Conservation (phyloP, 352 stramenopile species). For the Labyrinthula sp. region DNA sequence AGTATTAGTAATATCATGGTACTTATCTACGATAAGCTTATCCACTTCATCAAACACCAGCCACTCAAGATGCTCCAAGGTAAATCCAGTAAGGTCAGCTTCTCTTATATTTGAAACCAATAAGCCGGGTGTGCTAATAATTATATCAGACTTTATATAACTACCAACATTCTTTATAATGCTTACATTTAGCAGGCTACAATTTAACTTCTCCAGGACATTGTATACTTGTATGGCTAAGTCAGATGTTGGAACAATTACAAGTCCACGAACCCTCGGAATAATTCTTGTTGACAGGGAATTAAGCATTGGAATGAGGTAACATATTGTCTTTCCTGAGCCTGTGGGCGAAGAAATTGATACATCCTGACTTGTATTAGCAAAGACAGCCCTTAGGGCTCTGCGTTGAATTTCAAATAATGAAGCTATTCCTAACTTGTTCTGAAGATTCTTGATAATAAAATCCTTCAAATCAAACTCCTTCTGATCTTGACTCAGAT, state of each 20-base stretch:
- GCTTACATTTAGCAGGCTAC: slow-evolving; percentile 5
- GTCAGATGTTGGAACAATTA: slow-evolving; percentile 85
- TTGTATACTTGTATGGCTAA: slow-evolving; percentile 55
- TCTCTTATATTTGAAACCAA: slow-evolving; percentile 86
- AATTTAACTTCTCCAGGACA: slow-evolving; percentile 12
- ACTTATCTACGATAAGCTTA: slow-evolving; percentile 79
- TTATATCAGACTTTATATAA: slow-evolving; percentile 48
- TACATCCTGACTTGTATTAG: slow-evolving; percentile 62
- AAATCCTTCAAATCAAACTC: slow-evolving; percentile 19
- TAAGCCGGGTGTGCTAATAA: slow-evolving; percentile 84
- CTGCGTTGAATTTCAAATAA: slow-evolving; percentile 85
- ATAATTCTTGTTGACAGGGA: slow-evolving; percentile 51
- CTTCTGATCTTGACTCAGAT: too few species aligned
- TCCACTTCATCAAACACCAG: slow-evolving; percentile 93
- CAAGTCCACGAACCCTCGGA: slow-evolving; percentile 65
- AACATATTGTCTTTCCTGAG: slow-evolving; percentile 87
- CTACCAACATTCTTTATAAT: slow-evolving; percentile 1
- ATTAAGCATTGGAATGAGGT: slow-evolving; percentile 81
- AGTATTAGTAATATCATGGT: slow-evolving; percentile 85
- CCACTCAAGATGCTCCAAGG: slow-evolving; percentile 79
- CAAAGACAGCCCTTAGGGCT: slow-evolving; percentile 69
- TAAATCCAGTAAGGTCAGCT: slow-evolving; percentile 83
- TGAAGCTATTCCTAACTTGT: slow-evolving; percentile 39
- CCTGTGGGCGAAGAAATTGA: slow-evolving; percentile 88
- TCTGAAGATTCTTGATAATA: slow-evolving; percentile 1